Evolutionary conservation across 371 early-diverging fungal species (phyloP).

Genomic region (Zychaea mexicana): DNA sequence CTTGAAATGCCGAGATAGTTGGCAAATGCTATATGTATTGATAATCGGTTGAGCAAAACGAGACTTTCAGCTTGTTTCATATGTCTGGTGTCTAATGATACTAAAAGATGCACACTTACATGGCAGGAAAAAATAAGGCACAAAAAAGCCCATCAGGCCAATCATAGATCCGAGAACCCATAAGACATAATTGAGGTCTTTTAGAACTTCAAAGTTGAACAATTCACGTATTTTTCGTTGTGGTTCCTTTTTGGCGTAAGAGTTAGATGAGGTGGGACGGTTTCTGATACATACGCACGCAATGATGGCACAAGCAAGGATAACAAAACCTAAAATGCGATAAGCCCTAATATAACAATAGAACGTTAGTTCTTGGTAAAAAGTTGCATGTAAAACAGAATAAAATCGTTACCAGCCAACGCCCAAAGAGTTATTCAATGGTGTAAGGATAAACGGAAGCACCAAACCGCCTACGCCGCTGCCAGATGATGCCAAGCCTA

Average conservation of each 20-base stretch:
- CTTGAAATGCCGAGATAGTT: constrained; percentile 9
- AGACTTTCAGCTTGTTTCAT: too few species aligned
- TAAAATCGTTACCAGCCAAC: constrained; percentile 44
- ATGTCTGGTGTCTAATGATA: too few species aligned
- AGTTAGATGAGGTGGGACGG: constrained; percentile 13
- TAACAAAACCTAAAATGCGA: constrained; percentile 46
- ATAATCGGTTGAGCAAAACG: too few species aligned
- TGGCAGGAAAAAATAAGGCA: constrained; percentile 54
- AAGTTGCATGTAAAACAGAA: too few species aligned
- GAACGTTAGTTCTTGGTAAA: background rate
- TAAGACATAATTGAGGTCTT: constrained; percentile 35
- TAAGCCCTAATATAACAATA: constrained; percentile 5
- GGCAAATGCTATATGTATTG: constrained; percentile 23
- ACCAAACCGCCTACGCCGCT: constrained; percentile 73
- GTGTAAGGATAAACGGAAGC: constrained; percentile 57
- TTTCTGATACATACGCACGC: constrained; percentile 32
- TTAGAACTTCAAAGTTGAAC: constrained; percentile 36
- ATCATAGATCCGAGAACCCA: constrained; percentile 35
- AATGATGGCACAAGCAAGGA: constrained; percentile 26
- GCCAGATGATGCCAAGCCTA: constrained; percentile 73
- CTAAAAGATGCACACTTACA: constrained; percentile 17
- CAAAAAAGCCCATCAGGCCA: constrained; percentile 41
- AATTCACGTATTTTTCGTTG: constrained; percentile 19
- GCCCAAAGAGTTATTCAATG: constrained; percentile 50
- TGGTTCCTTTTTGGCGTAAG: constrained; percentile 14